phyloP scores from a whole-genome alignment of 805 yeast genomes.

The Yarrowia divulgata region DNA sequence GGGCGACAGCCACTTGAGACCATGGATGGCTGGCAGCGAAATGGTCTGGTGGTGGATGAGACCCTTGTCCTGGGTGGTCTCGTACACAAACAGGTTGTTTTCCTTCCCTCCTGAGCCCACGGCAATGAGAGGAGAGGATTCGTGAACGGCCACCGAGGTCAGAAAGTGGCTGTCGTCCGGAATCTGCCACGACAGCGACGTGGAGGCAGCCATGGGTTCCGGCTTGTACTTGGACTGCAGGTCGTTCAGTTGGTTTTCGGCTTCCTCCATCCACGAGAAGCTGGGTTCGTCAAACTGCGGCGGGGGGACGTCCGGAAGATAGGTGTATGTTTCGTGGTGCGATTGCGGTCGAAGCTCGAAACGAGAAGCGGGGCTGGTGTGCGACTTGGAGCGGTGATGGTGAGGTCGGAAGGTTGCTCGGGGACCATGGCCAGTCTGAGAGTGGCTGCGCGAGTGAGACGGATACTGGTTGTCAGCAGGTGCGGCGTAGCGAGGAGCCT shows the following conservation, averaged over 20 bases:
- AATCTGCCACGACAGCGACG: slow-evolving; percentile 50
- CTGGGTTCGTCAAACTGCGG: slow-evolving; percentile 26
- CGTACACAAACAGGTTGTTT: slow-evolving; percentile 62
- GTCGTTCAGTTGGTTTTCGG: slow-evolving; percentile 3
- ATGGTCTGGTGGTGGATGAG: slow-evolving; percentile 67
- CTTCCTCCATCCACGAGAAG: slow-evolving; percentile 37
- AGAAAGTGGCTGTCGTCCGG: slow-evolving; percentile 51
- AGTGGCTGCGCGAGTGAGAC: slow-evolving; percentile 19
- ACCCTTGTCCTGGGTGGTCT: slow-evolving; percentile 52
- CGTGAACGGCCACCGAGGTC: slow-evolving; percentile 51
- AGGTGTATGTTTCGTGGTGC: background rate
- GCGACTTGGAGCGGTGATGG: slow-evolving; percentile 31
- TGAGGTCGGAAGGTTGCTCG: background rate
- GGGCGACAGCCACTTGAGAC: slow-evolving; percentile 55
- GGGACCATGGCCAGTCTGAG: background rate
- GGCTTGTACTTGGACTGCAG: slow-evolving; percentile 14
- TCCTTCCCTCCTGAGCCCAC: slow-evolving; percentile 60
- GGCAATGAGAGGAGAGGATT: slow-evolving; percentile 56
- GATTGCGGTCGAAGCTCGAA: slow-evolving; percentile 18
- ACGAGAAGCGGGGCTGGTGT: background rate
- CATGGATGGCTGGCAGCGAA: slow-evolving; percentile 60
- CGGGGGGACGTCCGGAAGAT: slow-evolving; percentile 15
- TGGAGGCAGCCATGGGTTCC: slow-evolving; percentile 38
- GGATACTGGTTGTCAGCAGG: background rate
- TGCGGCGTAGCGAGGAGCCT: background rate